Percentiles rank a stretch among this genome's conserved stretches.
These are phyloP conservation scores for Carpinus fangiana DNA, from an alignment of 306 rosid species.

Conservation along the genomic window DNA sequence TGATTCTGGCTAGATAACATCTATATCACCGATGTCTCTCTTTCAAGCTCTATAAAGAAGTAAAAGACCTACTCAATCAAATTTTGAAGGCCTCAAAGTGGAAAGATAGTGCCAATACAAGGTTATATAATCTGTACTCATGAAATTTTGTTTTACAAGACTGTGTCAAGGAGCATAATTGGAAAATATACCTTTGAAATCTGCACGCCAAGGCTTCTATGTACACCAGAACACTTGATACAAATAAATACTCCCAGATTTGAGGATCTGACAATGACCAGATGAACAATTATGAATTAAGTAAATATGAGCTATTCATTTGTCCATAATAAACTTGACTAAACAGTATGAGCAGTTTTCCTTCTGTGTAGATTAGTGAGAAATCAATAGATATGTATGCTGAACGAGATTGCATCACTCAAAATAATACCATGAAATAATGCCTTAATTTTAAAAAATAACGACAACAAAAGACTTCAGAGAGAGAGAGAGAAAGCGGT, in stretches of 20 bases:
- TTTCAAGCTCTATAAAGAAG: not conserved
- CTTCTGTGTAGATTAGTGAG: not conserved
- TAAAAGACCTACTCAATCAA: not conserved
- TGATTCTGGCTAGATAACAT: not conserved
- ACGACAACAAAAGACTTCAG: not conserved
- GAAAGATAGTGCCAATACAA: not conserved
- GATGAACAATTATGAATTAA: constrained; percentile 12
- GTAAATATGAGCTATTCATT: constrained; percentile 14
- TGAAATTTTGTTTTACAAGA: not conserved
- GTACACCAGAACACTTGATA: constrained; percentile 94
- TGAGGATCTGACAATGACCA: constrained; percentile 59
- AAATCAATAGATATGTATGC: not conserved
- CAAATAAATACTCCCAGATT: constrained; percentile 81
- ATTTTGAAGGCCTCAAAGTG: not conserved
- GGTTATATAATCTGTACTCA: not conserved
- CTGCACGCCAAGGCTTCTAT: constrained; percentile 93
- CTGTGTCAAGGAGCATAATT: constrained; percentile 10
- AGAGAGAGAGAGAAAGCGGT: not conserved
- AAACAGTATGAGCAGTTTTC: not conserved
- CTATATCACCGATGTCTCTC: not conserved
- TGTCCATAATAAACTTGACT: constrained; percentile 6
- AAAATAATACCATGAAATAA: not conserved
- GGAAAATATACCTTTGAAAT: constrained; percentile 71
- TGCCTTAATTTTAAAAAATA: not conserved
- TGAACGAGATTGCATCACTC: not conserved